A percentile compares a stretch with the other conserved stretches of the same genome.
phyloP scores from a whole-genome alignment of 139 green algal species.

The Haematococcus lacustris region DNA sequence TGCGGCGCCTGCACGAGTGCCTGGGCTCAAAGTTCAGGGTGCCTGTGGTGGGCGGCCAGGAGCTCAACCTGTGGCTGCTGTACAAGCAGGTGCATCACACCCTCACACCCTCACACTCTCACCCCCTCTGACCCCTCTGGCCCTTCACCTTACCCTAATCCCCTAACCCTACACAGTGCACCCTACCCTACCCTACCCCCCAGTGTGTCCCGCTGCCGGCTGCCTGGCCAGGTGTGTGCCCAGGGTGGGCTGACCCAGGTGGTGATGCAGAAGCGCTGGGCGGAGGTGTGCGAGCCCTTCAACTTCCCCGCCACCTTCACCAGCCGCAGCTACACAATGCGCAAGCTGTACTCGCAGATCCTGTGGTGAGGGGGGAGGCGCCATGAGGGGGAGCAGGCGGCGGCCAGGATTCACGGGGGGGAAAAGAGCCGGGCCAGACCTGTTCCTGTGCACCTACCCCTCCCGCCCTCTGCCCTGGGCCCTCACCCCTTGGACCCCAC shows the following conservation, averaged over 20 bases:
- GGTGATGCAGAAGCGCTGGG: conserved; percentile 1
- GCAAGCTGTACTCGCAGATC: conserved; percentile 1
- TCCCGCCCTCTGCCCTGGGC: too few species aligned
- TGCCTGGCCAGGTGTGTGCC: background rate
- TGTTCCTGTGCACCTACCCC: too few species aligned
- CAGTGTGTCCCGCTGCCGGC: background rate
- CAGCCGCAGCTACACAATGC: conserved; percentile 3
- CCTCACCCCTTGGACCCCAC: too few species aligned
- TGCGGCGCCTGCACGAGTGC: background rate
- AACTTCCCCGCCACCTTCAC: conserved; percentile 9
- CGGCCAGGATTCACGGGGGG: too few species aligned
- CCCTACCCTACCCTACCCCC: background rate
- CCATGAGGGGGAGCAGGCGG: too few species aligned
- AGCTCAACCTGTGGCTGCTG: conserved; percentile 1
- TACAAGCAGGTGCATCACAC: conserved; percentile 3
- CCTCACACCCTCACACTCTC: too few species aligned
- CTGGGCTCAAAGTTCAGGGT: background rate
- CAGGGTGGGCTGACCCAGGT: background rate
- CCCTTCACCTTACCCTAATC: too few species aligned
- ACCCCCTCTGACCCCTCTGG: too few species aligned
- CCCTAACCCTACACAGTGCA: background rate
- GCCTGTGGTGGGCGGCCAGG: background rate
- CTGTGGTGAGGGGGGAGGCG: conserved; percentile 6
- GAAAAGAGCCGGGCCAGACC: too few species aligned
- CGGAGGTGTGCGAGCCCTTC: conserved; percentile 7